A percentile compares a stretch with the other conserved stretches of the same genome.
Evolutionary conservation across 179 eudicot genomes (phyloP).

Genomic region (Silene vulgaris): DNA sequence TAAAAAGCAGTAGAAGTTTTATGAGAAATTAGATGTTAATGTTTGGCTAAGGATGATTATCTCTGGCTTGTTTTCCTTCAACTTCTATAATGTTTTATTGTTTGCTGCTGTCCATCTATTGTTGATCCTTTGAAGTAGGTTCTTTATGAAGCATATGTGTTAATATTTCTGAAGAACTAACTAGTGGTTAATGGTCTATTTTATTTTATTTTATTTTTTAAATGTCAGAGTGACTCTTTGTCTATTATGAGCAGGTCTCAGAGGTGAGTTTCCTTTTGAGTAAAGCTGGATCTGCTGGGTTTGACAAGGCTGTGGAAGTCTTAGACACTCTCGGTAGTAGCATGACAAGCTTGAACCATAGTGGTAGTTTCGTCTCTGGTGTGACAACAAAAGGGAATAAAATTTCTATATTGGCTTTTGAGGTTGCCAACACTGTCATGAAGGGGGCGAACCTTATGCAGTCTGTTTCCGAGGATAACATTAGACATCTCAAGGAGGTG

Average conservation of each 20-base stretch:
- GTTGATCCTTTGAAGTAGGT: no score
- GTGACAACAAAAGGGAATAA: slow-evolving; percentile 60
- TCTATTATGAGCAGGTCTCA: slow-evolving; percentile 47
- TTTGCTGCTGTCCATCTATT: no score
- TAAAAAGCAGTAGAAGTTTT: no score
- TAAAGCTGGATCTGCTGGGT: slow-evolving; percentile 51
- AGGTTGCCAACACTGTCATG: slow-evolving; percentile 94
- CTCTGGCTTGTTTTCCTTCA: no score
- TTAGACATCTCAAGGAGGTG: slow-evolving; percentile 73
- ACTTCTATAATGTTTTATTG: no score
- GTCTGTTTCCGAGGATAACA: slow-evolving; percentile 72
- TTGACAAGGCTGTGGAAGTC: slow-evolving; percentile 94
- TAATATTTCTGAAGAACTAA: background rate
- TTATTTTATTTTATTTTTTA: background rate
- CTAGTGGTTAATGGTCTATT: background rate
- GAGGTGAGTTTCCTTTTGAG: slow-evolving; percentile 80
- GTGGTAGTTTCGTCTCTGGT: slow-evolving; percentile 81
- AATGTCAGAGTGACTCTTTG: background rate
- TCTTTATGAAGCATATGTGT: no score
- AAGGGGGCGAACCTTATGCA: slow-evolving; percentile 92
- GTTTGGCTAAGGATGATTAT: no score
- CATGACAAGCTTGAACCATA: slow-evolving; percentile 77
- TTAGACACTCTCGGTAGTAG: slow-evolving; percentile 94
- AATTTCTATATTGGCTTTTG: slow-evolving; percentile 81
- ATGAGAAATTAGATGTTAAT: no score